These are phyloP conservation scores for Globisporangium uncinulatum DNA, from an alignment of 352 stramenopile species.

Conservation along the genomic window DNA sequence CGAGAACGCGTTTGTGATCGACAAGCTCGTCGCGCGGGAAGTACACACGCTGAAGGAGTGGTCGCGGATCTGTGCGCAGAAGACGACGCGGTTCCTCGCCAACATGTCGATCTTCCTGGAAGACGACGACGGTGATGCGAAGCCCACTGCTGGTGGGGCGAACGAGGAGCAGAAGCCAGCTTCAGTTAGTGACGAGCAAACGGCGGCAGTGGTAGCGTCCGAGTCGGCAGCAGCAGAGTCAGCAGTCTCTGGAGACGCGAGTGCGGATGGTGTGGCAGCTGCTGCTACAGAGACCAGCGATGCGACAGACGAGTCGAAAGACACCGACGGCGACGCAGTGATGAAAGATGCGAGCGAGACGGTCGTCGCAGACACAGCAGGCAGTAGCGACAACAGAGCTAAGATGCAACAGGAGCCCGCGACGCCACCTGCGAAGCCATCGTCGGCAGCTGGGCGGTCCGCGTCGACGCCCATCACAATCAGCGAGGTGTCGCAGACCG, in stretches of 20 bases:
- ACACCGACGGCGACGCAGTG: constrained; percentile 4
- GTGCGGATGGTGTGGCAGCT: background rate
- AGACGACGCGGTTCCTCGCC: constrained; percentile 69
- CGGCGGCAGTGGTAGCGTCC: background rate
- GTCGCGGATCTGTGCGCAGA: constrained; percentile 65
- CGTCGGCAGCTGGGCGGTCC: background rate
- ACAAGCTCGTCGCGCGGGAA: constrained; percentile 77
- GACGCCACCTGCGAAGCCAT: background rate
- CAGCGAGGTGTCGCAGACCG: constrained; percentile 16
- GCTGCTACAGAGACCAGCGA: background rate
- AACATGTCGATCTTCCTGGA: constrained; percentile 82
- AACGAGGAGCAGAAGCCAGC: background rate
- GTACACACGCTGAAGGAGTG: constrained; percentile 77
- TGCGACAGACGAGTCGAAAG: background rate
- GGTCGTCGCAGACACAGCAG: background rate
- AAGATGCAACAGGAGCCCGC: constrained; percentile 2
- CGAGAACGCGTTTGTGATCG: constrained; percentile 77
- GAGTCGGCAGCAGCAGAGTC: background rate
- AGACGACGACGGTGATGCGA: constrained; percentile 28
- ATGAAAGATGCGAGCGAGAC: constrained; percentile 1
- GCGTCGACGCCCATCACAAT: constrained; percentile 8
- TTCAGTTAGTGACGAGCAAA: background rate
- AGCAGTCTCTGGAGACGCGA: background rate
- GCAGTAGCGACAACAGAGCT: background rate
- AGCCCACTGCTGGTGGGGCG: constrained; percentile 1